phyloP scores from a whole-genome alignment of 1,284 basidiomycete species.

The Ganoderma lucidum region DNA sequence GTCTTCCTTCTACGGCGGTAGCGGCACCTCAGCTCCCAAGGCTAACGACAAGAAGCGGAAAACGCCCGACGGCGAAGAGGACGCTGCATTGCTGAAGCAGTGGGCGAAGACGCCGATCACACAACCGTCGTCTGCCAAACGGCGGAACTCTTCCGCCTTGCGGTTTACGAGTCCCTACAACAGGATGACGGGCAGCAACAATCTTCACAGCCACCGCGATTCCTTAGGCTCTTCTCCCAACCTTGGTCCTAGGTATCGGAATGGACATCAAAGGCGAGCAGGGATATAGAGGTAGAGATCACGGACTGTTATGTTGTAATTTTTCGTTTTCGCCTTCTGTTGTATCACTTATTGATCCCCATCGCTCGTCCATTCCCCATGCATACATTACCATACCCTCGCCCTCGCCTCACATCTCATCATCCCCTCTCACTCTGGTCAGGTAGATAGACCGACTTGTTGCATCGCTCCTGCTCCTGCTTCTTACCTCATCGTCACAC shows the following conservation, averaged over 20 bases:
- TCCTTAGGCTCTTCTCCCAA: conserved; percentile 24
- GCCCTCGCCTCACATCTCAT: not conserved
- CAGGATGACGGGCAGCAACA: conserved; percentile 45
- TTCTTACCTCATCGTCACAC: not conserved
- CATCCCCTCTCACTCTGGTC: conserved; percentile 7
- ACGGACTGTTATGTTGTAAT: conserved; percentile 35
- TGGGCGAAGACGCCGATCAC: conserved; percentile 38
- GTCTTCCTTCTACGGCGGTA: conserved; percentile 51
- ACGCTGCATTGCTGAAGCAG: conserved; percentile 39
- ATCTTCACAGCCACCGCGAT: conserved; percentile 40
- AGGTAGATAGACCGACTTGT: conserved; percentile 9
- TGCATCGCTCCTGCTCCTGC: not conserved
- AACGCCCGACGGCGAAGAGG: conserved; percentile 42
- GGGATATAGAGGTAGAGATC: conserved; percentile 30
- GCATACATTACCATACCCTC: conserved; percentile 5
- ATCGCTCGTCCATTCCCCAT: conserved; percentile 1
- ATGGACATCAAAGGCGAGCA: conserved; percentile 40
- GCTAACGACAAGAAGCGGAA: conserved; percentile 52
- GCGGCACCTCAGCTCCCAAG: conserved; percentile 39
- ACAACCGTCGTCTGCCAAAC: conserved; percentile 26
- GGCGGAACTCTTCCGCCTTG: conserved; percentile 31
- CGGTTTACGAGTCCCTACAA: conserved; percentile 45
- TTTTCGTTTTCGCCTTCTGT: conserved; percentile 6
- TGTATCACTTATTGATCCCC: conserved; percentile 13
- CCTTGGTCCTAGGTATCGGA: conserved; percentile 28